These are phyloP conservation scores for Pythium apleroticum DNA, from an alignment of 352 stramenopile genomes.

Conservation along the genomic window DNA sequence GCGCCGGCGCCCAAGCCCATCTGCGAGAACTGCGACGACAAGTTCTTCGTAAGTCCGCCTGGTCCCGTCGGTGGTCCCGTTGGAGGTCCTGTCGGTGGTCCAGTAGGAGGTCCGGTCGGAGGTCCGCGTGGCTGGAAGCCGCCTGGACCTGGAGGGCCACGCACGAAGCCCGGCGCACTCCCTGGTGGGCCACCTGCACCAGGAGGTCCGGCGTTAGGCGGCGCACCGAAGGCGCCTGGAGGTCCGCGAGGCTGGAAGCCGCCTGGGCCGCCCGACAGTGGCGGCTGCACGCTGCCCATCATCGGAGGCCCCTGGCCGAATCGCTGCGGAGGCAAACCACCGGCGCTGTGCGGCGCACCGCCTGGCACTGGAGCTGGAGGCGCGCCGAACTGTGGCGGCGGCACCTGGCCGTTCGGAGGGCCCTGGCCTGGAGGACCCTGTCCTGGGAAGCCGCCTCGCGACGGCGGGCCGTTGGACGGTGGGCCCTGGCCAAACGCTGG, in stretches of 20 bases:
- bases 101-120: conserved; percentile 25
- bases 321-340: conserved; percentile 21
- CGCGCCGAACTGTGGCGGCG: conserved; percentile 15
- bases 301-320: conserved; percentile 18
- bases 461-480: conserved; percentile 15
- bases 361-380: conserved; percentile 3
- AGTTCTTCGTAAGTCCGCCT: conserved; percentile 26
- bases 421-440: conserved; percentile 12
- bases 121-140: conserved; percentile 30
- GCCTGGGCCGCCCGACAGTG: conserved; percentile 23
- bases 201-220: conserved; percentile 12
- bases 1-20: conserved; percentile 63
- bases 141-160: conserved; percentile 17
- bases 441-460: conserved; percentile 13
- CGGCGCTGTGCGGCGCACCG: conserved; percentile 17
- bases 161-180: conserved; percentile 24
- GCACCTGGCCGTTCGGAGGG: conserved; percentile 7
- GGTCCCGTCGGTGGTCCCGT: conserved; percentile 26
- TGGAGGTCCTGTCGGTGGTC: conserved; percentile 31
- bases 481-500: conserved; percentile 24
- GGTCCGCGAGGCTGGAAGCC: conserved; percentile 22
- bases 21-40: conserved; percentile 64
- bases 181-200: conserved; percentile 16
- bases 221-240: conserved; percentile 17
- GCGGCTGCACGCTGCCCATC: conserved; percentile 13